phyloP scores from a whole-genome alignment of 1,284 basidiomycete genomes.

The Ustilago cynodontis region DNA sequence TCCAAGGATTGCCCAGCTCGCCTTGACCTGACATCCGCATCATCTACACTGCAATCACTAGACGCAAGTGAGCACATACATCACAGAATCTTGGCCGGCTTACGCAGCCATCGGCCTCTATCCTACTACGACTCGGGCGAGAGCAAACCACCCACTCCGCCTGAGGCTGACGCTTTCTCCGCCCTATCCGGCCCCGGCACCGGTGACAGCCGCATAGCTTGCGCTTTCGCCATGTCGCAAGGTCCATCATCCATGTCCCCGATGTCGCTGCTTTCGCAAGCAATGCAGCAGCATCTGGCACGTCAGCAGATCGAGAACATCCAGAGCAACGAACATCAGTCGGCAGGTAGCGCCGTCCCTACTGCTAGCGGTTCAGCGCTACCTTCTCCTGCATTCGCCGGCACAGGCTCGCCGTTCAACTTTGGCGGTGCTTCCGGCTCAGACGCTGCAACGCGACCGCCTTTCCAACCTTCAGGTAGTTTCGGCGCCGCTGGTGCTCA shows the following conservation, averaged over 20 bases:
- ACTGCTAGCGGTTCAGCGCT: slow-evolving; percentile 40
- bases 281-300: slow-evolving; percentile 53
- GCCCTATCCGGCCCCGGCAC: slow-evolving; percentile 15
- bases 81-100: neutral
- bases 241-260: slow-evolving; percentile 29
- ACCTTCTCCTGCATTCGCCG: slow-evolving; percentile 38
- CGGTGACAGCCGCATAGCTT: slow-evolving; percentile 10
- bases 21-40: neutral
- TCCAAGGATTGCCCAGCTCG: neutral
- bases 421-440: slow-evolving; percentile 17
- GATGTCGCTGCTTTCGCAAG: slow-evolving; percentile 54
- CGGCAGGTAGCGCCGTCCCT: slow-evolving; percentile 20
- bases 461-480: slow-evolving; percentile 27
- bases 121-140: slow-evolving; percentile 45
- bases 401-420: slow-evolving; percentile 27
- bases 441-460: slow-evolving; percentile 17
- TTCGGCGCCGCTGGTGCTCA: slow-evolving; percentile 27
- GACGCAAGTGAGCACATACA: neutral
- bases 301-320: slow-evolving; percentile 41
- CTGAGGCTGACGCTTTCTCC: slow-evolving; percentile 20
- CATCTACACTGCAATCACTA: neutral
- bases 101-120: slow-evolving; percentile 18
- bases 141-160: slow-evolving; percentile 39
- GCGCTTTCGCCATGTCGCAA: slow-evolving; percentile 40
- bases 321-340: slow-evolving; percentile 7